These are phyloP conservation scores for Pyrus bretschneideri DNA, from an alignment of 306 rosid genomes.

Conservation along the genomic window DNA sequence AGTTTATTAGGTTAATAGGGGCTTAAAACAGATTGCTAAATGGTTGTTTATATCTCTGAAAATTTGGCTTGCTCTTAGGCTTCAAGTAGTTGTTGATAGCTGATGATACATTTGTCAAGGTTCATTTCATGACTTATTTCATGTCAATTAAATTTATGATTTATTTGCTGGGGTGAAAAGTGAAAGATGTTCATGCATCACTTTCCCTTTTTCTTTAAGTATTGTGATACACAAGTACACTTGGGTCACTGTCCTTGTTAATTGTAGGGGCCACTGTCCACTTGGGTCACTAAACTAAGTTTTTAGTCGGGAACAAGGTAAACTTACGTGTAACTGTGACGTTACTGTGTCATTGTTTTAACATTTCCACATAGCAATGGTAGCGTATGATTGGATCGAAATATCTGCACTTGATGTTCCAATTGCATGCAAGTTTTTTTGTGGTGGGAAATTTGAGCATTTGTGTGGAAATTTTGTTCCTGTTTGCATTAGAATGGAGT, in stretches of 20 bases:
- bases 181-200: neutral
- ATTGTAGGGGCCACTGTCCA: neutral
- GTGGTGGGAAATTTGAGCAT: neutral
- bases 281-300: neutral
- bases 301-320: neutral
- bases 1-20: constrained; percentile 34
- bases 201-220: neutral
- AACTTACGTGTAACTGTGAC: no score
- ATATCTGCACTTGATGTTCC: neutral
- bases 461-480: neutral
- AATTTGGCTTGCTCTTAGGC: constrained; percentile 38
- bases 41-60: constrained; percentile 37
- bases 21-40: constrained; percentile 23
- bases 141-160: constrained; percentile 27
- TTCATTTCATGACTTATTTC: constrained; percentile 26
- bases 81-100: constrained; percentile 28
- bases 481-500: neutral
- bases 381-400: neutral
- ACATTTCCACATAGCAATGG: neutral
- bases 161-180: constrained; percentile 7
- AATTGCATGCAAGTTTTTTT: neutral
- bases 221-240: neutral
- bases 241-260: neutral
- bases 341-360: no score
- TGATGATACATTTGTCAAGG: constrained; percentile 46